These are phyloP conservation scores for Phytophthora europaea DNA, from an alignment of 352 stramenopile genomes.

Conservation along the genomic window DNA sequence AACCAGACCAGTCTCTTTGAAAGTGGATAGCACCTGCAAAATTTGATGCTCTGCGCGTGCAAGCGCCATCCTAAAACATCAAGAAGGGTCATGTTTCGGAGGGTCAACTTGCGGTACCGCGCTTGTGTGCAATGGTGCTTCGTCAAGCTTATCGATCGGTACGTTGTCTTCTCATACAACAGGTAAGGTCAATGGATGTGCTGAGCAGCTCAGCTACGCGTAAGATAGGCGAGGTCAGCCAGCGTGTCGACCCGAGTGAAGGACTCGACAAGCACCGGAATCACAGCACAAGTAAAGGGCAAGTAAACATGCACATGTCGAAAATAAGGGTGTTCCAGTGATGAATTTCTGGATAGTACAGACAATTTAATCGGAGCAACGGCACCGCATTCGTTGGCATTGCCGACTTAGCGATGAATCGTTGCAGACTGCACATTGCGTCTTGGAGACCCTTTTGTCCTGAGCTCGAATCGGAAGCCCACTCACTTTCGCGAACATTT, in stretches of 20 bases:
- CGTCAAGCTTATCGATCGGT: conserved; percentile 7
- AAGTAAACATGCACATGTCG: neutral
- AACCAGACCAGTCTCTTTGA: conserved; percentile 18
- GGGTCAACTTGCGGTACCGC: conserved; percentile 25
- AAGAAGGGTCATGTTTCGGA: conserved; percentile 7
- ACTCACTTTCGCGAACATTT: too few relatives aligned
- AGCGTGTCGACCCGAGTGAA: neutral
- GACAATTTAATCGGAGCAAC: neutral
- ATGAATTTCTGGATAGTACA: too few relatives aligned
- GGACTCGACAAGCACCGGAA: neutral
- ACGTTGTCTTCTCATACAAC: neutral
- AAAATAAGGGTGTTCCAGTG: too few relatives aligned
- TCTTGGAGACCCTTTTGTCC: too few relatives aligned
- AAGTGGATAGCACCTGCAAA: conserved; percentile 25
- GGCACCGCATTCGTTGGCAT: neutral
- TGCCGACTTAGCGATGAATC: neutral
- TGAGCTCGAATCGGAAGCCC: too few relatives aligned
- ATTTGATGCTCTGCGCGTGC: neutral
- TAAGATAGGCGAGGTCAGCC: neutral
- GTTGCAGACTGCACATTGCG: too few relatives aligned
- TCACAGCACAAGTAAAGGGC: neutral
- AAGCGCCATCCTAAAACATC: conserved; percentile 6
- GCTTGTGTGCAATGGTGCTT: conserved; percentile 19
- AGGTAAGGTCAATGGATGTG: neutral
- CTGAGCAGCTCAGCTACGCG: neutral